Conservation (phyloP, 495 filamentous ascomycete species). For the Sabuloglossum arenarium region DNA sequence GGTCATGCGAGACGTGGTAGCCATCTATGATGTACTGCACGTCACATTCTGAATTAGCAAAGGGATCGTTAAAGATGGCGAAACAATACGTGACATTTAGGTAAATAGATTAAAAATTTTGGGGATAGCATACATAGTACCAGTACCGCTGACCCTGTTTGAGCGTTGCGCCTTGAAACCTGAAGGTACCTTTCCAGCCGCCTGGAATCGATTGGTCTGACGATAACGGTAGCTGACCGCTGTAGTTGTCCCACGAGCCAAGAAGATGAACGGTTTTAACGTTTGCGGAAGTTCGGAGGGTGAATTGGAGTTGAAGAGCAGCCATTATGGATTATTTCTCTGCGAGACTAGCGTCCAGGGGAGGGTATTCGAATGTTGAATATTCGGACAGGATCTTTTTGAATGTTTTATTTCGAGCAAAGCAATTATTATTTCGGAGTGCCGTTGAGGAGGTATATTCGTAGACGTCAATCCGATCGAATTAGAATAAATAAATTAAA, state of each 20-base stretch:
- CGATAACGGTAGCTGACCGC: constrained; percentile 75
- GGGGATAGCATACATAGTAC: constrained; percentile 55
- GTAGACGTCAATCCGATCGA: too few relatives aligned
- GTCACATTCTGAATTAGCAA: background rate
- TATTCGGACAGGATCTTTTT: too few relatives aligned
- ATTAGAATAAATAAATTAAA: background rate
- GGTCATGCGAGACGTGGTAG: constrained; percentile 96
- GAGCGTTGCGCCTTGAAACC: constrained; percentile 70
- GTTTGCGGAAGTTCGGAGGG: constrained; percentile 84
- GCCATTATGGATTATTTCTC: constrained; percentile 37
- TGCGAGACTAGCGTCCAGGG: background rate
- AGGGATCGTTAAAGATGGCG: background rate
- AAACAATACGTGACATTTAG: too few relatives aligned
- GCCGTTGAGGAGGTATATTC: background rate
- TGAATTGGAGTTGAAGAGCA: constrained; percentile 67
- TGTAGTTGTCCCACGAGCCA: constrained; percentile 97
- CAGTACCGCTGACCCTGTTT: constrained; percentile 83
- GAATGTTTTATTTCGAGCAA: background rate
- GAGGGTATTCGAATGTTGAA: too few relatives aligned
- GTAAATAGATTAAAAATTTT: too few relatives aligned
- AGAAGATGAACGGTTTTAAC: constrained; percentile 96
- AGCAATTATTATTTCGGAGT: background rate
- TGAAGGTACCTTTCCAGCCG: constrained; percentile 87
- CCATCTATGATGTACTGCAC: constrained; percentile 88
- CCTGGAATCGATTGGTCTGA: constrained; percentile 69